Percentiles rank a stretch among this genome's conserved stretches.
phyloP scores from a whole-genome alignment of 1,284 basidiomycete species.

The Malassezia restricta region DNA sequence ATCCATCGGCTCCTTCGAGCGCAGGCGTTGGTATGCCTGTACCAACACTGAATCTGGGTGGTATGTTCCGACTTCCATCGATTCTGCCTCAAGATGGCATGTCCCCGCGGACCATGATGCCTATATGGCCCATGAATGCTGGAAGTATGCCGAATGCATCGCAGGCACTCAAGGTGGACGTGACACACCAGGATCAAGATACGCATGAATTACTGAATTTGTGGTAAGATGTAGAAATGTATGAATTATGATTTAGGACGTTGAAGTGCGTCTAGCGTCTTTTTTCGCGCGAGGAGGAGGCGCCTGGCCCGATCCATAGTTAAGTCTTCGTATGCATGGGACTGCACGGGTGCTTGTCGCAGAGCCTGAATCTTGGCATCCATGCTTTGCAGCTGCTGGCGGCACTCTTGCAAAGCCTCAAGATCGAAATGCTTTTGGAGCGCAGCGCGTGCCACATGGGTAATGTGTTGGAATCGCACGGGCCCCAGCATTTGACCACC shows the following conservation, averaged over 20 bases:
- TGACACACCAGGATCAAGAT: constrained; percentile 1
- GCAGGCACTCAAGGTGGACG: constrained; percentile 1
- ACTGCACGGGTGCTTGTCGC: neutral
- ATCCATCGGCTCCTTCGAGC: neutral
- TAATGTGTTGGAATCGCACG: constrained; percentile 64
- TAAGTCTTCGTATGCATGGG: constrained; percentile 2
- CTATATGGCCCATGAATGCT: constrained; percentile 5
- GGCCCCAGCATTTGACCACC: constrained; percentile 62
- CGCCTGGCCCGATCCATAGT: constrained; percentile 4
- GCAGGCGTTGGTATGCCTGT: neutral
- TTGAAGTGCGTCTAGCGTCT: constrained; percentile 1
- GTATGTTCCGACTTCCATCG: neutral
- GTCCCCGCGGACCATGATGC: constrained; percentile 2
- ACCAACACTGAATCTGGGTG: neutral
- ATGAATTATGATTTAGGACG: neutral
- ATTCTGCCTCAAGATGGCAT: neutral
- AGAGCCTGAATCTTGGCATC: constrained; percentile 19
- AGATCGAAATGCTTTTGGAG: constrained; percentile 57
- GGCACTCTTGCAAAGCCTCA: constrained; percentile 47
- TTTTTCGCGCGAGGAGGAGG: constrained; percentile 6
- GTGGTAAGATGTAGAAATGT: neutral
- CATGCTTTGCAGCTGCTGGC: constrained; percentile 20
- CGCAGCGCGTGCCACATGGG: constrained; percentile 61
- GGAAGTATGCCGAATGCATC: constrained; percentile 1
- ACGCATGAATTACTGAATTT: constrained; percentile 10